Base-by-base conservation (phyloP, 257 asterid species). In the Striga asiatica region DNA sequence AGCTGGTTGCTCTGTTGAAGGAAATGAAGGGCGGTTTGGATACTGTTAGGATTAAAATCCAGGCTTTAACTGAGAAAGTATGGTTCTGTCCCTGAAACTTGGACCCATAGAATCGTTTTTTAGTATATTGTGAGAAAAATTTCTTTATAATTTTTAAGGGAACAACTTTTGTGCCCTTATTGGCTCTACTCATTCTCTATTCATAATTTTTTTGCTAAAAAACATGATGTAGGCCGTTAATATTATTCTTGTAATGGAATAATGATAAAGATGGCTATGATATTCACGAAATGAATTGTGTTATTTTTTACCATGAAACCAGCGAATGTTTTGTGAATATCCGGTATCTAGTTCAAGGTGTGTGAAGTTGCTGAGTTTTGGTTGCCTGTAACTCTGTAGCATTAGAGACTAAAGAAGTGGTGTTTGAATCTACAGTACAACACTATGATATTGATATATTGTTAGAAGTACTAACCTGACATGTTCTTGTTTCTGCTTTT, bases 1-100 rank as follows among this genome's bases (percentile, higher is more conserved):
- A 78, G 62, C 59, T 86, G 72, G 79, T 75, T 68, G 62, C 74
- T n/a, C 63, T 80, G 63, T 66, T 89, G 80, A 86, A 83, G 76
- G 98, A 86, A 60, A 80, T 86, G 96, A 83, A 74, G 69, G 74
- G 66, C 12, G 95, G 95, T 21, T 76, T 86, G 78, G 92, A 83
- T 65, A 72, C 46, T 18, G 77, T 81, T 21, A 68, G 66, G 56
- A 64, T 57, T 14, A 89, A 84, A 71, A 50, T 83, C 47, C 85
- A 71, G 60, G 70, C 80, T 66, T 69, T 80, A 43, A 76, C 98
- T 56, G 73, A 58, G 11, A 84, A 80, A 93, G 96, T 91, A 68
- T 50, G 31, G 41, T 19, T 58, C 9, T 0, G 14, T 42, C 37
- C 48, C 29, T 41, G n/a, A 31, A 52, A 19, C 24, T 16, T 51